Conservation (phyloP, 805 yeast species). For the Candida insectorum region DNA sequence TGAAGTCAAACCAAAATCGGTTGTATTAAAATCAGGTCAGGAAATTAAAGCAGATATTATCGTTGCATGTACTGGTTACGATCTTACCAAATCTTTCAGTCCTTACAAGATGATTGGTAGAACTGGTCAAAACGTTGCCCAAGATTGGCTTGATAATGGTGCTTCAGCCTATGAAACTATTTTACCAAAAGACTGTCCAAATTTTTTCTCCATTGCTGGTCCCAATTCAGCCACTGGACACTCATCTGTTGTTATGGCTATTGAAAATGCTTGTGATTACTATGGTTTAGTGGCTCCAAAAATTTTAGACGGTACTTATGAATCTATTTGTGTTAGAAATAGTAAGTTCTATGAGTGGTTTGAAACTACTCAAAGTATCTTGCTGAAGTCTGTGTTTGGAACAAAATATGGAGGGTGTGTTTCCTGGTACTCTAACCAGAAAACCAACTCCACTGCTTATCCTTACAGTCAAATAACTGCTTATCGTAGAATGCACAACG, state of each 20-base stretch:
- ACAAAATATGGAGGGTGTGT: slow-evolving; percentile 37
- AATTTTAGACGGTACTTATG: slow-evolving; percentile 24
- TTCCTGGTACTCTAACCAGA: slow-evolving; percentile 34
- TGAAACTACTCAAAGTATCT: slow-evolving; percentile 20
- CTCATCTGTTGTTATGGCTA: slow-evolving; percentile 36
- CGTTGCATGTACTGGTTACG: slow-evolving; percentile 42
- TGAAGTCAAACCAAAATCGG: slow-evolving; percentile 25
- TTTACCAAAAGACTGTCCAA: slow-evolving; percentile 32
- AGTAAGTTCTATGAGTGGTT: slow-evolving; percentile 34
- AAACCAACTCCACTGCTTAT: slow-evolving; percentile 31
- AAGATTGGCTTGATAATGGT: slow-evolving; percentile 29
- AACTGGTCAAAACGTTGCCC: slow-evolving; percentile 17
- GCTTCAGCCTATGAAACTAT: slow-evolving; percentile 34
- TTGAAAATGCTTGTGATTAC: slow-evolving; percentile 30
- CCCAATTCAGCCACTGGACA: slow-evolving; percentile 44
- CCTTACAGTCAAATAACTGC: slow-evolving; percentile 34
- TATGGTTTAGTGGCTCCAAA: slow-evolving; percentile 20
- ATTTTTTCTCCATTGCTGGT: slow-evolving; percentile 33
- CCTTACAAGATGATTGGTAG: slow-evolving; percentile 23
- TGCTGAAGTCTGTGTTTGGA: slow-evolving; percentile 32
- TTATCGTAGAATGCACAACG: slow-evolving; percentile 24
- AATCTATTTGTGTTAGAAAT: slow-evolving; percentile 28
- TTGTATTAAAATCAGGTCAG: slow-evolving; percentile 26
- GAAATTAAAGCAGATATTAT: slow-evolving; percentile 33
- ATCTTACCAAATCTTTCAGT: slow-evolving; percentile 16